These are phyloP conservation scores for Didymella pomorum DNA, from an alignment of 2,329 filamentous ascomycete genomes.

Conservation along the genomic window DNA sequence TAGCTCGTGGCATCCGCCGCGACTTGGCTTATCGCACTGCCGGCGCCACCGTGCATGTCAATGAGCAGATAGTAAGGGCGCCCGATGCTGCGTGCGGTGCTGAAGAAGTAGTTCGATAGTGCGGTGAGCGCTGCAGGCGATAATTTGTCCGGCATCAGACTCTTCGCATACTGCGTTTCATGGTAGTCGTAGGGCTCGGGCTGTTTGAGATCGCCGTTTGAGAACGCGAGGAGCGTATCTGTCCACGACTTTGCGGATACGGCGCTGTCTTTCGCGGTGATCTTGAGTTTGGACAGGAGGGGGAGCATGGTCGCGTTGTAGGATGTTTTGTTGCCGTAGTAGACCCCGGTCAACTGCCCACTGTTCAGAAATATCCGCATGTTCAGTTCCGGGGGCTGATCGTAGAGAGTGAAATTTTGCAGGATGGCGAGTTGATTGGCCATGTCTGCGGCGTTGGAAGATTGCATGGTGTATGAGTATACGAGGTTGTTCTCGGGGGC, in stretches of 20 bases:
- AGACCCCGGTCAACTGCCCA: background rate
- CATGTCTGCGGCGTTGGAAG: background rate
- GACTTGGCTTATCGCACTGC: background rate
- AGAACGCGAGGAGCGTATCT: background rate
- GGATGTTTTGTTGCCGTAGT: background rate
- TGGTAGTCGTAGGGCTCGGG: background rate
- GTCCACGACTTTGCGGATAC: background rate
- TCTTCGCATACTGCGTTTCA: background rate
- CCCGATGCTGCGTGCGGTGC: background rate
- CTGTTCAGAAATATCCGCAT: background rate
- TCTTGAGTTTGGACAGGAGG: background rate
- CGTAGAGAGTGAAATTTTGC: background rate
- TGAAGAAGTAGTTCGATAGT: background rate
- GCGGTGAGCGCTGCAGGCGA: background rate
- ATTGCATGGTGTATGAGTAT: background rate
- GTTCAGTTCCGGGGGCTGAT: background rate
- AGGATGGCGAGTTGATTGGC: background rate
- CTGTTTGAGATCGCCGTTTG: background rate
- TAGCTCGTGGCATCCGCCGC: background rate
- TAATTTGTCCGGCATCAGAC: background rate
- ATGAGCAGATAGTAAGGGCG: background rate
- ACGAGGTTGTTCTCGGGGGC: background rate
- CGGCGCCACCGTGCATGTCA: background rate
- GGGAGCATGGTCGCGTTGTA: background rate
- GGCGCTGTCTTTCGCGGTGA: background rate